phyloP scores from a whole-genome alignment of 2,329 filamentous ascomycete species.

The Apiospora marii region DNA sequence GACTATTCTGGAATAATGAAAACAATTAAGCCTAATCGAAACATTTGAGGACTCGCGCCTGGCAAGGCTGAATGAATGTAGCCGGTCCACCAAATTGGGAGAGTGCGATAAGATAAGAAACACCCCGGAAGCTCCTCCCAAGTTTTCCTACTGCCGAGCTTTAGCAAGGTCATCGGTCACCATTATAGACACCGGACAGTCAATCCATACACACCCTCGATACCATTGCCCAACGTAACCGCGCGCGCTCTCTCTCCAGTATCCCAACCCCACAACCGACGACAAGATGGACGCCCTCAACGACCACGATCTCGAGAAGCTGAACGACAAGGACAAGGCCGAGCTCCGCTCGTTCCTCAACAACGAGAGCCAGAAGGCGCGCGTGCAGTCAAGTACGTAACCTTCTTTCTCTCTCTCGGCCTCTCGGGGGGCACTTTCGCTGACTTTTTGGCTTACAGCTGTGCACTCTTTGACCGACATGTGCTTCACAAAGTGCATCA shows the following conservation, averaged over 20 bases:
- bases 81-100: not conserved
- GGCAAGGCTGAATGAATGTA: not conserved
- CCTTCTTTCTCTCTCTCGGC: constrained; percentile 30
- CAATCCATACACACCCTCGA: no score
- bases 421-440: constrained; percentile 15
- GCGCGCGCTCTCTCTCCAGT: not conserved
- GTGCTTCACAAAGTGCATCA: constrained; percentile 96
- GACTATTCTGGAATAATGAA: not conserved
- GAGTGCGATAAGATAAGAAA: constrained; percentile 26
- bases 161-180: not conserved
- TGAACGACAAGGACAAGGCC: constrained; percentile 82
- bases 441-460: constrained; percentile 45
- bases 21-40: not conserved
- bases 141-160: constrained; percentile 11
- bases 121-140: constrained; percentile 1
- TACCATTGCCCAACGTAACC: not conserved
- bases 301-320: constrained; percentile 72
- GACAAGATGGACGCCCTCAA: constrained; percentile 49
- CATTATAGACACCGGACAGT: not conserved
- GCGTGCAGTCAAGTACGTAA: constrained; percentile 66
- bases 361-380: constrained; percentile 86
- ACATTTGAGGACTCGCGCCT: not conserved
- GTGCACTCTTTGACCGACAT: constrained; percentile 69
- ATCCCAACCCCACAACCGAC: not conserved
- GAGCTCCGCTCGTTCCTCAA: constrained; percentile 87